phyloP scores from a whole-genome alignment of 2,329 filamentous ascomycete species.

The Arthrobotrys iridis region DNA sequence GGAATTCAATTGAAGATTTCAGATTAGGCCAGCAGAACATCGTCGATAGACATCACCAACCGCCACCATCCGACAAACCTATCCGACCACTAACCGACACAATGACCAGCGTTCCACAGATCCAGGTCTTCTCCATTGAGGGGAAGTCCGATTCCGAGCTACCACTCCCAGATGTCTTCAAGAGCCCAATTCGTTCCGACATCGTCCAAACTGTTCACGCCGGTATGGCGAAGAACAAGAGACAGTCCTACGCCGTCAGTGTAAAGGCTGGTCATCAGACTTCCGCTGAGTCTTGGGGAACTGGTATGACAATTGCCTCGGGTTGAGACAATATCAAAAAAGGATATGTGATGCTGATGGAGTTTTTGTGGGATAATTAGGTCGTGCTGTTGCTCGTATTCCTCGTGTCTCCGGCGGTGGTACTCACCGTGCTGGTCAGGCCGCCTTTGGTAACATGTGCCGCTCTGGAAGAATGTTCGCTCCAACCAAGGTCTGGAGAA shows the following conservation, averaged over 20 bases:
- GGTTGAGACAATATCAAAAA: constrained; percentile 7
- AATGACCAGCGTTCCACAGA: constrained; percentile 73
- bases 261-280: constrained; percentile 99
- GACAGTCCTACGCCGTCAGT: constrained; percentile 99
- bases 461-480: constrained; percentile 99
- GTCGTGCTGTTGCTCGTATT: constrained; percentile 99
- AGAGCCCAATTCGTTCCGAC: constrained; percentile 95
- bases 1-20: constrained; percentile 52
- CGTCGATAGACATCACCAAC: constrained; percentile 46
- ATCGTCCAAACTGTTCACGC: constrained; percentile 98
- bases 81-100: constrained; percentile 41
- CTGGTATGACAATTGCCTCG: constrained; percentile 70
- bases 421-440: constrained; percentile 99
- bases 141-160: constrained; percentile 89
- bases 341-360: constrained; percentile 41
- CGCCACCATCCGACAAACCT: constrained; percentile 10
- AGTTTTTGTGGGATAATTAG: constrained; percentile 64
- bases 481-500: constrained; percentile 99
- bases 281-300: constrained; percentile 99
- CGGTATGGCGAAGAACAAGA: constrained; percentile 99
- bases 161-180: constrained; percentile 96
- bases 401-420: constrained; percentile 99
- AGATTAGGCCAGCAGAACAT: constrained; percentile 41
- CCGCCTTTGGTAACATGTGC: constrained; percentile 99
- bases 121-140: constrained; percentile 96